phyloP scores from a whole-genome alignment of 2,329 filamentous ascomycete genomes.

The Ilyonectria destructans region DNA sequence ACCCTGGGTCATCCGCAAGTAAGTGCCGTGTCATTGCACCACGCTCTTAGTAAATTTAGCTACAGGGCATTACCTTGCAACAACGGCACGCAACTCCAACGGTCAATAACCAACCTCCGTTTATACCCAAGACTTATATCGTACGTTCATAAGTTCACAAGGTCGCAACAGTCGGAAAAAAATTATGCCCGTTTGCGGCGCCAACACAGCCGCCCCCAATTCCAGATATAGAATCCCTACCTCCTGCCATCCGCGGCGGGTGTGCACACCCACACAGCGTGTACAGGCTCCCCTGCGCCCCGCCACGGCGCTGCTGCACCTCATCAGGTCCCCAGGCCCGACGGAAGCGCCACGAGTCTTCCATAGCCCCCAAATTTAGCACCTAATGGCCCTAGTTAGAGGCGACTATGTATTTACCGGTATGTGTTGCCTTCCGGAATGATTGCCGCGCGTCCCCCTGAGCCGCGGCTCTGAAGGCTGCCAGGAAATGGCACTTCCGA shows the following conservation, averaged over 20 bases:
- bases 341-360: not conserved
- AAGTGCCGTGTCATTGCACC: not conserved
- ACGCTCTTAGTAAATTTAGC: not conserved
- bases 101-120: not conserved
- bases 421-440: not conserved
- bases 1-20: not conserved
- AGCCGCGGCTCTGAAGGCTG: not conserved
- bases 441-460: not conserved
- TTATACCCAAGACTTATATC: constrained; percentile 2
- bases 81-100: not conserved
- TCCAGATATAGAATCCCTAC: constrained; percentile 22
- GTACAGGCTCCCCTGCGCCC: not conserved
- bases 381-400: not conserved
- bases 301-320: not conserved
- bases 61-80: not conserved
- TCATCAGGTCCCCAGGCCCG: constrained; percentile 1
- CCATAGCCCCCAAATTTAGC: not conserved
- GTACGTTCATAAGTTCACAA: not conserved
- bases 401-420: too few species aligned
- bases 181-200: not conserved
- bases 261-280: not conserved
- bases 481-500: not conserved
- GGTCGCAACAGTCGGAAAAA: not conserved
- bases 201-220: constrained; percentile 15
- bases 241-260: constrained; percentile 1